A percentile compares a stretch with the other conserved stretches of the same genome.
These are phyloP conservation scores for Sherardia arvensis DNA, from an alignment of 257 asterid genomes.

Conservation along the genomic window DNA sequence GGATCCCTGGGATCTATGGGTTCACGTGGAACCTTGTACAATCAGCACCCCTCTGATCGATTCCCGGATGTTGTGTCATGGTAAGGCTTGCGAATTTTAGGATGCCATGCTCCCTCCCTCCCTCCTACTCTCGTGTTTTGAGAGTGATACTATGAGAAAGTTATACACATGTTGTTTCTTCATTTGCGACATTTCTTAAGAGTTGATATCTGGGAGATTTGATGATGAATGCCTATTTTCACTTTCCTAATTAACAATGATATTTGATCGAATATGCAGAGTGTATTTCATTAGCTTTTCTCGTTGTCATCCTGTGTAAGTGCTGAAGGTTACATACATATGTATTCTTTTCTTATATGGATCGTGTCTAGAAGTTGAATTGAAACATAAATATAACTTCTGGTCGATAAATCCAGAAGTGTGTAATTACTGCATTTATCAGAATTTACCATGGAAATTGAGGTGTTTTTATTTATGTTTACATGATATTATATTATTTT, in stretches of 20 bases:
- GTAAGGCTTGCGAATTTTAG: constrained; percentile 32
- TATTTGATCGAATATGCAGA: background rate
- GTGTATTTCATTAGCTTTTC: background rate
- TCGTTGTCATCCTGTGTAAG: background rate
- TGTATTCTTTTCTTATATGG: background rate
- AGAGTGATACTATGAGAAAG: background rate
- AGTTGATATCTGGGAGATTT: background rate
- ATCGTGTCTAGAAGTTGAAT: background rate
- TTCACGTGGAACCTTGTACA: constrained; percentile 67
- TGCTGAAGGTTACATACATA: background rate
- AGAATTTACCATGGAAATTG: background rate
- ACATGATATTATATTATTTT: background rate
- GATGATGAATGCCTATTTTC: background rate
- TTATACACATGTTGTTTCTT: background rate
- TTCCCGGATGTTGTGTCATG: constrained; percentile 48
- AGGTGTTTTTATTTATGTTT: background rate
- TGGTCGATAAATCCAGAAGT: background rate
- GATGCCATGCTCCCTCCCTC: constrained; percentile 6
- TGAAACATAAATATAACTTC: background rate
- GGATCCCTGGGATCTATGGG: constrained; percentile 86
- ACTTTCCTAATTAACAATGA: background rate
- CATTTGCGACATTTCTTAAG: constrained; percentile 6
- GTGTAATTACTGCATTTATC: background rate
- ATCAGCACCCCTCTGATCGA: constrained; percentile 24
- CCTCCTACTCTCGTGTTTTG: background rate